Percentiles rank a stretch among this genome's conserved stretches.
Evolutionary conservation across 2,329 filamentous ascomycete genomes (phyloP).

Genomic region (Coccinonectria pachysandricola): DNA sequence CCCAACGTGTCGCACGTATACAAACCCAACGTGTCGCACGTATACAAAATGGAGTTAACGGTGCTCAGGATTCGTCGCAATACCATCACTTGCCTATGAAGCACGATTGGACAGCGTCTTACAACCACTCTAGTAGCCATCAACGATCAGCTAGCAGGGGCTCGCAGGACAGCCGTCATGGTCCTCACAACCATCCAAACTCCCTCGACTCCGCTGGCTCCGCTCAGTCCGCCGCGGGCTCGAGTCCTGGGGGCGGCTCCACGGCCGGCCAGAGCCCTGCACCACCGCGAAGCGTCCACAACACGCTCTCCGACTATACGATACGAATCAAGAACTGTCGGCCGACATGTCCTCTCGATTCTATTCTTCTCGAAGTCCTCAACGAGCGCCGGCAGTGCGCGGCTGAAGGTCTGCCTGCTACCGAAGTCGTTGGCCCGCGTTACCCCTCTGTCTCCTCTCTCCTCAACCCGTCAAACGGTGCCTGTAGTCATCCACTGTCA

Average conservation of each 20-base stretch:
- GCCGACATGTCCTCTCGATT: slow-evolving; percentile 68
- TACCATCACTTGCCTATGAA: slow-evolving; percentile 40
- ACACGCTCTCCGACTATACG: slow-evolving; percentile 14
- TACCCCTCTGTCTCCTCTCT: slow-evolving; percentile 75
- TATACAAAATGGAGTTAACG: slow-evolving; percentile 40
- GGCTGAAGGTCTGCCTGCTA: slow-evolving; percentile 51
- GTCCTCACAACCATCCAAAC: background rate
- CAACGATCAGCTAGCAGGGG: slow-evolving; percentile 14
- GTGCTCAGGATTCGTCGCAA: slow-evolving; percentile 33
- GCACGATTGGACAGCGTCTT: slow-evolving; percentile 34
- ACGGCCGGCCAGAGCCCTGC: slow-evolving; percentile 6
- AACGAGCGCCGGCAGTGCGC: slow-evolving; percentile 56
- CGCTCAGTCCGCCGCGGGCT: slow-evolving; percentile 13
- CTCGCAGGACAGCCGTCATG: slow-evolving; percentile 9
- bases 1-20: slow-evolving; percentile 43
- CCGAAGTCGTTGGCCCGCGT: slow-evolving; percentile 61
- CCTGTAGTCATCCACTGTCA: slow-evolving; percentile 64
- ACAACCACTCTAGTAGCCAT: slow-evolving; percentile 14
- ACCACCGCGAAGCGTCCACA: slow-evolving; percentile 10
- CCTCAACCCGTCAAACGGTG: slow-evolving; percentile 56
- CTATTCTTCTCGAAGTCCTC: slow-evolving; percentile 71
- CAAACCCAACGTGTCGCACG: slow-evolving; percentile 43
- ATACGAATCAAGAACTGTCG: slow-evolving; percentile 46
- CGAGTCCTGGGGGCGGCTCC: slow-evolving; percentile 7
- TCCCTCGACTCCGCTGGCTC: no score